Evolutionary conservation across 805 yeast species (phyloP).

Genomic region (Starmerella vitae): DNA sequence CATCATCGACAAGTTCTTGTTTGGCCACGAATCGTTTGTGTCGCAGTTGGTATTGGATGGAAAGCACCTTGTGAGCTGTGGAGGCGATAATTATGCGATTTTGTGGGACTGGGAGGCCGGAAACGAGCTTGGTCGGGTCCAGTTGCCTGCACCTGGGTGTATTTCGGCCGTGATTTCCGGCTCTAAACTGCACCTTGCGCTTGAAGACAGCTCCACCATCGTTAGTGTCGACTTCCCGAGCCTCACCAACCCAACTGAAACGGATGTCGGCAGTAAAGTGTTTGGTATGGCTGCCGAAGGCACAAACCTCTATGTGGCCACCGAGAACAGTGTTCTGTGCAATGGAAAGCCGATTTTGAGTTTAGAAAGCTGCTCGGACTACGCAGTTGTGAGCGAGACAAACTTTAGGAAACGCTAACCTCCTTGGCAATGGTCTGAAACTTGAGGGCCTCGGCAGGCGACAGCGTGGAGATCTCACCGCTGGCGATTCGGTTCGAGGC

Average conservation of each 20-base stretch:
- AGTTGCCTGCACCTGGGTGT: constrained; percentile 30
- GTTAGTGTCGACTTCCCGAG: constrained; percentile 8
- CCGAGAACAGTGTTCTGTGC: not conserved
- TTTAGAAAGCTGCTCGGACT: not conserved
- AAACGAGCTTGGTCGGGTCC: constrained; percentile 36
- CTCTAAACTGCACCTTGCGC: constrained; percentile 6
- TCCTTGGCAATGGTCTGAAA: no score
- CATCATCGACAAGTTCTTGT: constrained; percentile 67
- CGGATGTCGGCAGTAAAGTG: constrained; percentile 7
- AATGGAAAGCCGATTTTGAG: no score
- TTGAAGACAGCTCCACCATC: constrained; percentile 12
- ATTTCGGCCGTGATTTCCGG: constrained; percentile 5
- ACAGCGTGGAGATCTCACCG: no score
- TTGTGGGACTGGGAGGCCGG: constrained; percentile 70
- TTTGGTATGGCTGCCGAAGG: constrained; percentile 7
- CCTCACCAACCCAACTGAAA: constrained; percentile 4
- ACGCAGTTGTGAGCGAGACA: not conserved
- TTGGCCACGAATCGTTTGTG: constrained; percentile 77
- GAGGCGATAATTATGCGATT: constrained; percentile 70
- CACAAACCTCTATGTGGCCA: not conserved
- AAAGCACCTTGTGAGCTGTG: constrained; percentile 59
- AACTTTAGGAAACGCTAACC: not conserved
- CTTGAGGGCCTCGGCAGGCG: no score
- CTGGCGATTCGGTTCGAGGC: no score
- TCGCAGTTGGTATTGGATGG: constrained; percentile 50